Evolutionary conservation across 2,329 filamentous ascomycete genomes (phyloP).

Genomic region (Xylariales sp.): DNA sequence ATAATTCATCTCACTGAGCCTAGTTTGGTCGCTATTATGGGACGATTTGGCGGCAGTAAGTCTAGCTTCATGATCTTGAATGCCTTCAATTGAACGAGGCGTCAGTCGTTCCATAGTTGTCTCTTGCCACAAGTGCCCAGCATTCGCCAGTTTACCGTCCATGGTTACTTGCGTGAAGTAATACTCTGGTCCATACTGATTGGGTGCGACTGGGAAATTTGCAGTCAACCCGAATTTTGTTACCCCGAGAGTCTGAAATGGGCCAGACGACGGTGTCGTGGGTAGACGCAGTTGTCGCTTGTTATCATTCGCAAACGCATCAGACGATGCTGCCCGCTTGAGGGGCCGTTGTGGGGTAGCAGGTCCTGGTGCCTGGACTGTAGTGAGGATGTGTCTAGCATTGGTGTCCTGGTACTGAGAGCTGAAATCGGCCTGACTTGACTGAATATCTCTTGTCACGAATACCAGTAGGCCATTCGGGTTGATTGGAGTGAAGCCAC

Average conservation of each 20-base stretch:
- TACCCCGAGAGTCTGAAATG: conserved; percentile 16
- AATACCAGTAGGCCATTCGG: background rate
- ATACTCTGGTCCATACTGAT: background rate
- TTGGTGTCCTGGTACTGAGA: too few species aligned
- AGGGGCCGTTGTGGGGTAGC: background rate
- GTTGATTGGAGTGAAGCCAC: conserved; percentile 9
- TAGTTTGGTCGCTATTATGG: too few species aligned
- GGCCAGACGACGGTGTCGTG: conserved; percentile 10
- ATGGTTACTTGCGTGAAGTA: background rate
- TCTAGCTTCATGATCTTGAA: background rate
- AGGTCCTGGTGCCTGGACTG: too few species aligned
- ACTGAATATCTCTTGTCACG: background rate
- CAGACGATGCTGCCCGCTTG: background rate
- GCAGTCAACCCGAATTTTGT: conserved; percentile 12
- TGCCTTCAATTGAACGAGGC: conserved; percentile 9
- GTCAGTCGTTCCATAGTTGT: conserved; percentile 16
- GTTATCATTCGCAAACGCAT: conserved; percentile 1
- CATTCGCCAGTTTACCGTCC: background rate
- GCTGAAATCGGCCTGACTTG: background rate
- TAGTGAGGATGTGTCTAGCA: too few species aligned
- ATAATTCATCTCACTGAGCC: too few species aligned
- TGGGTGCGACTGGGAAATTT: background rate
- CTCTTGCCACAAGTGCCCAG: conserved; percentile 3
- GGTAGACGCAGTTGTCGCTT: conserved; percentile 11
- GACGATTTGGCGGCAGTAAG: too few species aligned